Percentiles rank a stretch among this genome's conserved stretches.
These are phyloP conservation scores for Asterella californica DNA, from an alignment of 225 moss, liverwort and hornwort species.

Conservation along the genomic window DNA sequence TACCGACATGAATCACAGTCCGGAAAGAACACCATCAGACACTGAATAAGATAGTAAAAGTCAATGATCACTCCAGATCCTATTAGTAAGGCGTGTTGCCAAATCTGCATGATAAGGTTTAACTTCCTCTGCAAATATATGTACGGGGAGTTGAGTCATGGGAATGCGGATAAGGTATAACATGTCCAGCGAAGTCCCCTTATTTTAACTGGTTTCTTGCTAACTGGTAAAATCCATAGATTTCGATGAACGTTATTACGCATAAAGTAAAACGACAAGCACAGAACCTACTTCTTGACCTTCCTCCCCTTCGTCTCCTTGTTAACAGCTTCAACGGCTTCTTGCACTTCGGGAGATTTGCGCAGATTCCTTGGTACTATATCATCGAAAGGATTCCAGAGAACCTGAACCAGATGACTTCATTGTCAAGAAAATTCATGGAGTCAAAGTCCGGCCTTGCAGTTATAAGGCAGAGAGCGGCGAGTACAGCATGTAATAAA, in stretches of 20 bases:
- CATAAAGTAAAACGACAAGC: background rate
- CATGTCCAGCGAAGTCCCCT: background rate
- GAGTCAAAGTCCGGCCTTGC: conserved; percentile 17
- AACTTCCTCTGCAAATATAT: no score
- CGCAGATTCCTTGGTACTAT: conserved; percentile 56
- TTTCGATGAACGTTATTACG: no score
- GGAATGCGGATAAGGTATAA: no score
- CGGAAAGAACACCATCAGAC: no score
- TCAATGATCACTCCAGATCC: no score
- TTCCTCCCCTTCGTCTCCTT: conserved; percentile 45
- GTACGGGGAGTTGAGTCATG: no score
- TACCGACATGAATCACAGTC: no score
- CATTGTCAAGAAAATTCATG: conserved; percentile 76
- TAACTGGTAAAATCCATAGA: no score
- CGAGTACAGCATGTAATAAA: background rate
- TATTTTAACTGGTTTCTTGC: background rate
- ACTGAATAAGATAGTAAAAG: no score
- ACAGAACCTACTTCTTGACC: conserved; percentile 61
- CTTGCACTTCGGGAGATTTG: conserved; percentile 35
- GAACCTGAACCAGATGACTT: conserved; percentile 92
- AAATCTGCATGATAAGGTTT: no score
- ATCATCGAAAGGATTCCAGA: conserved; percentile 99
- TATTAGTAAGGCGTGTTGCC: no score
- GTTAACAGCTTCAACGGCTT: conserved; percentile 33
- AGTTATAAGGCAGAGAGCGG: background rate